A percentile compares a stretch with the other conserved stretches of the same genome.
Conservation (phyloP, 2,329 filamentous ascomycete genomes). For the Penicillium griseofulvum region DNA sequence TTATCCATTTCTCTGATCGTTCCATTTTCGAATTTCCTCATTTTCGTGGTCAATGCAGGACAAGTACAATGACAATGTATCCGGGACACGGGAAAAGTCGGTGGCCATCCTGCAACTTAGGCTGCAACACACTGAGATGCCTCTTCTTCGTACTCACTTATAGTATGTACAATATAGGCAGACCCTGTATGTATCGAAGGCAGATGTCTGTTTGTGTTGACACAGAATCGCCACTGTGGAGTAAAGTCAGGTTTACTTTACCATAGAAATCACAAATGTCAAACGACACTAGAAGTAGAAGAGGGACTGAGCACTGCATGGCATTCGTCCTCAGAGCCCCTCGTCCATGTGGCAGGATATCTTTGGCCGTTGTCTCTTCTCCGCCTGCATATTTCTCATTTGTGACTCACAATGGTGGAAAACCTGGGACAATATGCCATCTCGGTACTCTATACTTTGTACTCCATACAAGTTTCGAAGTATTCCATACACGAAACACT, state of each 20-base stretch:
- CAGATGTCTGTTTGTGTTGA: background rate
- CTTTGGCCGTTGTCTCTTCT: conserved; percentile 15
- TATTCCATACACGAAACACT: background rate
- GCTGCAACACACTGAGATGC: background rate
- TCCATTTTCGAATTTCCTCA: background rate
- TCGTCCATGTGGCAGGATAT: conserved; percentile 19
- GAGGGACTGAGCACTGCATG: conserved; percentile 12
- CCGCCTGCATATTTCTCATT: background rate
- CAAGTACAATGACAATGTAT: conserved; percentile 22
- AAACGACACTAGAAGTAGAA: conserved; percentile 8
- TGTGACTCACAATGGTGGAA: conserved; percentile 4
- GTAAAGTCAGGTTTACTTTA: background rate
- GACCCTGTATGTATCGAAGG: background rate
- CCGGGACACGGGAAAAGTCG: conserved; percentile 19
- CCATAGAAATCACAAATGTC: background rate
- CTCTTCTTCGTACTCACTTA: background rate
- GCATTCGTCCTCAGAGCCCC: conserved; percentile 1
- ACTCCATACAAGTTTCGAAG: background rate
- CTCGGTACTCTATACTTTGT: no score
- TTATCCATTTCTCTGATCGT: background rate
- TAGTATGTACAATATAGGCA: background rate
- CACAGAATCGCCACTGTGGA: conserved; percentile 12
- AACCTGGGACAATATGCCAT: background rate
- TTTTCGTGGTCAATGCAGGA: background rate
- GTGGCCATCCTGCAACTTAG: conserved; percentile 12